Conservation (phyloP, 148 eudicot species). For the Amaranthus hypochondriacus region DNA sequence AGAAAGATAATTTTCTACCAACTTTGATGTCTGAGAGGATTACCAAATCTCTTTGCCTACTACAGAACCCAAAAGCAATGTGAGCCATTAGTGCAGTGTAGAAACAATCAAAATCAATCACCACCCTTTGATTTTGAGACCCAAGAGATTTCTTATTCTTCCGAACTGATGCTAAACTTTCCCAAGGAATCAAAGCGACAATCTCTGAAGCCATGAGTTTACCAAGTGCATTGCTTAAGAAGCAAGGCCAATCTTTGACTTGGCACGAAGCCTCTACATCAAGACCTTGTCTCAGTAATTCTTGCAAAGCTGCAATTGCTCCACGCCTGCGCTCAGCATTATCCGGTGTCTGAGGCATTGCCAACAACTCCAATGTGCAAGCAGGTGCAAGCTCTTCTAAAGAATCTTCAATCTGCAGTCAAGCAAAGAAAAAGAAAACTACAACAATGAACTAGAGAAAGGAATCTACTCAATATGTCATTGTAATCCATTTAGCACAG, state of each 20-base stretch:
- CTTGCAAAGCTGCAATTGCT: slow-evolving; percentile 90
- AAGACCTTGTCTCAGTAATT: slow-evolving; percentile 89
- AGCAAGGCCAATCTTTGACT: slow-evolving; percentile 89
- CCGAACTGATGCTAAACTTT: slow-evolving; percentile 69
- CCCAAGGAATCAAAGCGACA: slow-evolving; percentile 94
- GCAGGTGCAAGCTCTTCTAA: slow-evolving; percentile 94
- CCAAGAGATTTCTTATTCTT: slow-evolving; percentile 89
- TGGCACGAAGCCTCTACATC: slow-evolving; percentile 72
- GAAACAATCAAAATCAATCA: slow-evolving; percentile 82
- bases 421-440: slow-evolving; percentile 18
- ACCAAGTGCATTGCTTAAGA: slow-evolving; percentile 72
- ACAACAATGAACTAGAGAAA: not conserved
- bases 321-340: slow-evolving; percentile 79
- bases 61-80: slow-evolving; percentile 88
- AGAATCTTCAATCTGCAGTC: slow-evolving; percentile 80
- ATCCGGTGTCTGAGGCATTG: slow-evolving; percentile 76
- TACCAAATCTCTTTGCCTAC: slow-evolving; percentile 81
- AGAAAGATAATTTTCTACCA: not conserved
- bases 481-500: slow-evolving; percentile 6
- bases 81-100: slow-evolving; percentile 72
- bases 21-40: slow-evolving; percentile 22
- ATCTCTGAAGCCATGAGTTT: slow-evolving; percentile 86
- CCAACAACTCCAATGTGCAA: slow-evolving; percentile 86
- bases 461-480: not conserved
- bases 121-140: slow-evolving; percentile 86